Conservation (phyloP, 179 eudicot genomes). For the Heliamphora pulchella region DNA sequence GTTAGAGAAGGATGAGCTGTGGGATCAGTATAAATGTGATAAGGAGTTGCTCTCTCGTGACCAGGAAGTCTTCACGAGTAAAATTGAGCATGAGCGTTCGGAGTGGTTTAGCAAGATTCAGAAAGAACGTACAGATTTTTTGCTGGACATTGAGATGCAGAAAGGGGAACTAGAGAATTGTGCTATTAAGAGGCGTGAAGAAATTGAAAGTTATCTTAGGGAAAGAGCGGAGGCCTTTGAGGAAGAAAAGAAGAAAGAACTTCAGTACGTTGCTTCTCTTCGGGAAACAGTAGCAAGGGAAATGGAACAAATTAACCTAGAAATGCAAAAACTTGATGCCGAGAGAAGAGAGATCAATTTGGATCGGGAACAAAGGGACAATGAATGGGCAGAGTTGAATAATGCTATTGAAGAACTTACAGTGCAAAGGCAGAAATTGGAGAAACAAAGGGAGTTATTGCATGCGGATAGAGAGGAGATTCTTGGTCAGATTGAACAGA, state of each 20-base stretch:
- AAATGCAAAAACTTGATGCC: conserved; percentile 61
- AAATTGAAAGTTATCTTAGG: conserved; percentile 54
- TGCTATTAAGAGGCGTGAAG: conserved; percentile 69
- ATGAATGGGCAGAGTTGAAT: conserved; percentile 81
- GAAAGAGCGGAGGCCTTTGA: conserved; percentile 69
- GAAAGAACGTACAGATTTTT: conserved; percentile 68
- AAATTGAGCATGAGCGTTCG: conserved; percentile 68
- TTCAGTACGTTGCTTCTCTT: conserved; percentile 44
- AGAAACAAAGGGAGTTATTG: conserved; percentile 84
- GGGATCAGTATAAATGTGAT: conserved; percentile 57
- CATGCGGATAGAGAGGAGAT: conserved; percentile 72
- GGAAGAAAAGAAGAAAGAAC: conserved; percentile 74
- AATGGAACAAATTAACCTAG: conserved; percentile 49
- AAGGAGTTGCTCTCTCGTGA: conserved; percentile 67
- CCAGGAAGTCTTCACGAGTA: conserved; percentile 53
- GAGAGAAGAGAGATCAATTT: conserved; percentile 67
- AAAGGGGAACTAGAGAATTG: conserved; percentile 70
- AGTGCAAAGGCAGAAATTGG: conserved; percentile 68
- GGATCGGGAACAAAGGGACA: conserved; percentile 72
- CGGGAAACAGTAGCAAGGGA: conserved; percentile 57
- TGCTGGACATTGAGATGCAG: conserved; percentile 63
- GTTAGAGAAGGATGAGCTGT: conserved; percentile 63
- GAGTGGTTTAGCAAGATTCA: conserved; percentile 80
- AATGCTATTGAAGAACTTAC: conserved; percentile 72
- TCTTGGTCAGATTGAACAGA: conserved; percentile 55